Base-by-base conservation (phyloP, 164 flowering plant species). In the Houttuynia cordata region DNA sequence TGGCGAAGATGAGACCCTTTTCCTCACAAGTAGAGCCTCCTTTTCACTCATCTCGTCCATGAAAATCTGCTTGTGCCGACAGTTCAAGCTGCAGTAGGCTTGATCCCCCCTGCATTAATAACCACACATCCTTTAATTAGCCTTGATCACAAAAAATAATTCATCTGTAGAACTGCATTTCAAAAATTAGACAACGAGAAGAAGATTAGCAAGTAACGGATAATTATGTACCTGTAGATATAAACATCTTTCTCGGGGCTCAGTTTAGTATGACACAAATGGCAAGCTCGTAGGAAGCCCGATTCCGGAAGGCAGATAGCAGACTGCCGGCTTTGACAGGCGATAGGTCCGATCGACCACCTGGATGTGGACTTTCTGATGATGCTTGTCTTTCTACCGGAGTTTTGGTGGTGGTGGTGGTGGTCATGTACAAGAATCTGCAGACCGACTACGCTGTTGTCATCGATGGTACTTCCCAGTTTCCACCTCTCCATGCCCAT, bases 201-300 rank as follows among this genome's bases (percentile, higher is more conserved):
- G n/a, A 3, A 22, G n/a, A 4, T 23, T n/a, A 22, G 12, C 3
- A 20, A 52, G 23, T 5, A n/a, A 9, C 12, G 10, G 7, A 4
- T 9, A 54, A 24, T 23, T 54, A 45, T 14, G 34, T 71, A 83
- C 88, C 83, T 83, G 79, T 83, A 83, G 83, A 84, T 84, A 74
- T 80, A 81, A 4, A 84, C 64, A 34, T 84, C 86, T 65, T 80
- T 68, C 34, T 76, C 66, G 1, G 69, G 75, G 67, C 68, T 63
- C 23, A 84, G 37, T 20, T 66, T 54, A 65, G 70, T 84, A 62
- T 64, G 64, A 77, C 89, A 84, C 0, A 81, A 64, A 60, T n/a
- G 40, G 24, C 89, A 84, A 5, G 81, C 66, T 59, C 74, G 71
- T 62, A 81, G 78, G 56, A 69, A 84, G 51, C 59, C 45, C 42